A percentile compares a stretch with the other conserved stretches of the same genome.
These are phyloP conservation scores for Linnemannia schmuckeri DNA, from an alignment of 192 early-diverging fungal species.

Conservation along the genomic window DNA sequence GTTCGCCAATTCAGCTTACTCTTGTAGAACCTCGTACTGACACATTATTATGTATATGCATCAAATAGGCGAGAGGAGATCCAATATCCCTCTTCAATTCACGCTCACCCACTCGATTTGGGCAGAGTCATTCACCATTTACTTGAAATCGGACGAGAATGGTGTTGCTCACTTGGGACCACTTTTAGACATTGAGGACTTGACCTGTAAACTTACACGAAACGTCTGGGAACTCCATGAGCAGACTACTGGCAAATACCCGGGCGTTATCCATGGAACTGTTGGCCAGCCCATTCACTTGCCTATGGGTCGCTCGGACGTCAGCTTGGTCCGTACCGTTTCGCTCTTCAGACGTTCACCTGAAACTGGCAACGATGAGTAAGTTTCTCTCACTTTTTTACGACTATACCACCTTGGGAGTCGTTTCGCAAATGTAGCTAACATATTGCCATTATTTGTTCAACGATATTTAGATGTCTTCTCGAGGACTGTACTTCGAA, in stretches of 20 bases:
- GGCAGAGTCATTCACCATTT: neutral
- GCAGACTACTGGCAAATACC: neutral
- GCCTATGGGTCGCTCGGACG: slow-evolving; percentile 6
- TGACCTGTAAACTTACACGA: neutral
- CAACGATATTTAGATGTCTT: neutral
- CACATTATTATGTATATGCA: neutral
- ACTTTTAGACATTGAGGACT: slow-evolving; percentile 13
- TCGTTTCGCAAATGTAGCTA: neutral
- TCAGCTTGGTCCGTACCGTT: slow-evolving; percentile 19
- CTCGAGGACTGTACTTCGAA: slow-evolving; percentile 22
- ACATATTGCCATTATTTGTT: neutral
- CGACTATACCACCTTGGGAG: neutral
- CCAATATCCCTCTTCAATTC: slow-evolving; percentile 28
- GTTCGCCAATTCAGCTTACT: no score
- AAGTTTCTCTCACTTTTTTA: neutral
- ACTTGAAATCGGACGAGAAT: slow-evolving; percentile 49
- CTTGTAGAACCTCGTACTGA: no score
- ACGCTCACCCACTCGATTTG: slow-evolving; percentile 42
- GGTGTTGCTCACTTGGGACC: slow-evolving; percentile 56
- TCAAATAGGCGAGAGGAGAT: slow-evolving; percentile 49
- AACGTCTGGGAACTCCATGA: slow-evolving; percentile 7
- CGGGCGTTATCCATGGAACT: slow-evolving; percentile 17
- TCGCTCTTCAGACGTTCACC: slow-evolving; percentile 15
- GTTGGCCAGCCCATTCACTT: slow-evolving; percentile 29
- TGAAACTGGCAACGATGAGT: neutral